These are phyloP conservation scores for Suillus lakei DNA, from an alignment of 768 basidiomycete genomes.

Conservation along the genomic window DNA sequence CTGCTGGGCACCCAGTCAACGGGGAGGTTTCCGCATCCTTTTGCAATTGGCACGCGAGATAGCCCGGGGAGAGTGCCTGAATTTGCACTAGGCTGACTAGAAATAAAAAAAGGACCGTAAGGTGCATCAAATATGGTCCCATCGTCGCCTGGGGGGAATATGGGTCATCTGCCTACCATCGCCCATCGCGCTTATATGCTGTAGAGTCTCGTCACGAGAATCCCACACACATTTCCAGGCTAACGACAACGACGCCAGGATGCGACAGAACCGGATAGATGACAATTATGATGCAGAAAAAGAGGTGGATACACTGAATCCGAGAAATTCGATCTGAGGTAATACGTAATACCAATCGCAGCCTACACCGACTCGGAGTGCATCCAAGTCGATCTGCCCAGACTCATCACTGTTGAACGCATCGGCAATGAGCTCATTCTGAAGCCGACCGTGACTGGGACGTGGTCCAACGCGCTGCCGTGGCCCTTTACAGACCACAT, in stretches of 20 bases:
- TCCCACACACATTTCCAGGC: background rate
- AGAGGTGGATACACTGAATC: background rate
- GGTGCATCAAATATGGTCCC: background rate
- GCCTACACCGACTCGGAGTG: background rate
- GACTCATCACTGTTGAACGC: background rate
- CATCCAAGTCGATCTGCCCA: background rate
- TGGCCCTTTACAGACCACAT: background rate
- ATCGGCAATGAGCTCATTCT: background rate
- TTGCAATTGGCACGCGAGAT: constrained; percentile 55
- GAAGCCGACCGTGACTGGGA: background rate
- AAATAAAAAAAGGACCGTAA: constrained; percentile 4
- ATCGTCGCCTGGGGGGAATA: background rate
- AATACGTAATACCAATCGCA: background rate
- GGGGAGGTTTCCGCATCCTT: constrained; percentile 48
- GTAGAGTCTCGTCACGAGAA: background rate
- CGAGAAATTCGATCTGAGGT: background rate
- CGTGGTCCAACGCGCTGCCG: background rate
- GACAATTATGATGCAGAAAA: background rate
- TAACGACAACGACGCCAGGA: background rate
- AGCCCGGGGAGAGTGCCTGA: constrained; percentile 49
- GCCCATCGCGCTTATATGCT: background rate
- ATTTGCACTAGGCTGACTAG: constrained; percentile 9
- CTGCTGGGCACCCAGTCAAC: constrained; percentile 56
- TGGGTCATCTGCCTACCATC: background rate
- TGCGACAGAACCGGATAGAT: background rate